These are phyloP conservation scores for Aquilaria agallochum DNA, from an alignment of 441 rosid genomes.

Conservation along the genomic window DNA sequence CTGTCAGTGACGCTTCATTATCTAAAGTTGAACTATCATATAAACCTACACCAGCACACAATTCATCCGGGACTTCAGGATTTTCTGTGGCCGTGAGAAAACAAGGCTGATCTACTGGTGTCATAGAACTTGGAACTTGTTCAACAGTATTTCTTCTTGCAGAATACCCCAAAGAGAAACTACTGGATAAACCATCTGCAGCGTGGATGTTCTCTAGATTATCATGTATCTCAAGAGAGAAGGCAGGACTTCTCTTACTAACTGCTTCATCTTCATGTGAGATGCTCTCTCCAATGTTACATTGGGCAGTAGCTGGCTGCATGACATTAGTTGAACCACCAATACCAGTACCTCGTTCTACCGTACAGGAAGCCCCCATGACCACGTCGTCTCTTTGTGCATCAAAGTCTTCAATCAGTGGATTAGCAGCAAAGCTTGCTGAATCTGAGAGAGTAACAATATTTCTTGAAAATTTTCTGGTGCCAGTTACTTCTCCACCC, in stretches of 20 bases:
- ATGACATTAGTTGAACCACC: constrained; percentile 22
- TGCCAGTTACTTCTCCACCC: constrained; percentile 4
- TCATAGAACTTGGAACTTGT: constrained; percentile 8
- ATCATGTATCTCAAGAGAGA: constrained; percentile 20
- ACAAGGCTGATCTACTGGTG: constrained; percentile 7
- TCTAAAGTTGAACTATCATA: constrained; percentile 11
- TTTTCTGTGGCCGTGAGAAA: constrained; percentile 7
- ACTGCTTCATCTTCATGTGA: constrained; percentile 11
- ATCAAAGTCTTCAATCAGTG: constrained; percentile 12
- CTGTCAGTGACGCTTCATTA: constrained; percentile 14
- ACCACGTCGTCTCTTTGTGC: constrained; percentile 17
- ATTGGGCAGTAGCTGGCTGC: constrained; percentile 21
- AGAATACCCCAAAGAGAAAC: constrained; percentile 7
- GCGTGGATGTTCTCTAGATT: constrained; percentile 5
- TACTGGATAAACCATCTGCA: constrained; percentile 2
- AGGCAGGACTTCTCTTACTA: constrained; percentile 21
- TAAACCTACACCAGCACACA: constrained; percentile 11
- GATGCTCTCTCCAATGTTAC: constrained; percentile 11
- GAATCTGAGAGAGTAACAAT: constrained; percentile 8
- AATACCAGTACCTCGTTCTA: constrained; percentile 20
- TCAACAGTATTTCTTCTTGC: constrained; percentile 2
- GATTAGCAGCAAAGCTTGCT: constrained; percentile 9
- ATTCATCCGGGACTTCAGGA: constrained; percentile 19
- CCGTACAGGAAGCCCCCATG: constrained; percentile 23
- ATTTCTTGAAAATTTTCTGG: constrained; percentile 7